Base-by-base conservation (phyloP, 805 yeast species). In the Starmera dryadoides region DNA sequence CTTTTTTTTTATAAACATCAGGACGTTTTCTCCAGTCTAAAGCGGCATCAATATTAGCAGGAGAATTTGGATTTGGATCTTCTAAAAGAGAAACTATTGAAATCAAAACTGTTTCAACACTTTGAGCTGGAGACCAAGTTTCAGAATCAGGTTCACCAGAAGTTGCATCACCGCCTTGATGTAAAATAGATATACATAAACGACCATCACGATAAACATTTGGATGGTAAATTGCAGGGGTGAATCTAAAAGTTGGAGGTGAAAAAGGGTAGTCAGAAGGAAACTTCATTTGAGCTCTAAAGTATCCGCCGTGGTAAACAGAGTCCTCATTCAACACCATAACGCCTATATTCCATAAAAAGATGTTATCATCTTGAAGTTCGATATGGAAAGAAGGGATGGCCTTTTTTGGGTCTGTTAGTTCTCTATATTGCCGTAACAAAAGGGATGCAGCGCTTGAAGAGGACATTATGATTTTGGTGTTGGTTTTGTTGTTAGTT, bases 11-110 rank as follows among this genome's bases (percentile, higher is more conserved):
- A 64, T 87, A 91, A 34, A 75, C 79, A 20, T 80, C 86, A 22
- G 81, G 81, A 60, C 83, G 77, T 53, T 85, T 86, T 53, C 95
- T 73, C 75, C 86, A 88, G 51, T 84, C 86, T 33, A 88, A 87
- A 16, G 95, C 85, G 15, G 98, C 98, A 60, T 91, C 98, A 37
- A 91, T 89, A 60, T 91, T 91, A 6, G 98, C 98, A 6, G 98
- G 97, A 1, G 96, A 86, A 44, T 79, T 76, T 42, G 86, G 81
- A 64, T 91, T 91, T 39, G 98, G 98, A 60, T 91, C 97, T 55
- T 88, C 95, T 52, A 91, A 72, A 38, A 91, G 71, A 8, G 96
- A 87, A 16, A 91, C 84, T 47, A 91, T 89, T 26, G 95, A 85
- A 40, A 91, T 83, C 53, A 91, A 73, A 9, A 91, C 96, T 25